Percentiles rank a stretch among this genome's conserved stretches.
These are phyloP conservation scores for Pyrus hybrid DNA, from an alignment of 331 rosid genomes.

Conservation along the genomic window DNA sequence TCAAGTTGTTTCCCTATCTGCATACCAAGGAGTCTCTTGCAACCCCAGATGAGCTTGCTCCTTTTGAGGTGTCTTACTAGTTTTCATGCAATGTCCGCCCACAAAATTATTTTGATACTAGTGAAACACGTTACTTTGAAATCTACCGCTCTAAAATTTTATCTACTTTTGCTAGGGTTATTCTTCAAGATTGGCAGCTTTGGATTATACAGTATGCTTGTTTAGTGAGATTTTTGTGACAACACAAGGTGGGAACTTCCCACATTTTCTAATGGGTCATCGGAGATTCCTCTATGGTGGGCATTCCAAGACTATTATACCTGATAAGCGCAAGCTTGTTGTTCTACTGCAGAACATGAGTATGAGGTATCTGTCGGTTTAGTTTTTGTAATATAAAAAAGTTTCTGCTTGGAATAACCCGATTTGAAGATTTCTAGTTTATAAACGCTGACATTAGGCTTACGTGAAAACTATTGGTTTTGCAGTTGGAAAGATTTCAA, in stretches of 20 bases:
- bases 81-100: neutral
- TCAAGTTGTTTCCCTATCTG: conserved; percentile 75
- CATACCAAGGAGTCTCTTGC: conserved; percentile 89
- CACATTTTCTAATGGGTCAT: conserved; percentile 97
- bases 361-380: conserved; percentile 42
- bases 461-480: neutral
- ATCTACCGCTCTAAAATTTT: neutral
- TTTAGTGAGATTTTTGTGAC: conserved; percentile 93
- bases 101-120: neutral
- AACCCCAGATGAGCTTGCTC: conserved; percentile 69
- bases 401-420: neutral
- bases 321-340: conserved; percentile 87
- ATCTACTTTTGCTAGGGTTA: conserved; percentile 44
- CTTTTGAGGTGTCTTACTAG: conserved; percentile 51
- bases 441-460: neutral
- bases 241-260: conserved; percentile 97
- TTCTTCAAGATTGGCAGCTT: conserved; percentile 92
- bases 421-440: neutral
- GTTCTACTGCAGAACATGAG: conserved; percentile 50
- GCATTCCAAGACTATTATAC: conserved; percentile 82
- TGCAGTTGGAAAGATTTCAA: conserved; percentile 85
- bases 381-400: neutral
- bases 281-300: conserved; percentile 74
- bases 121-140: neutral
- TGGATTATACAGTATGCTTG: conserved; percentile 85